Conservation (phyloP, 2,329 filamentous ascomycete species). For the Stachybotrys elegans region DNA sequence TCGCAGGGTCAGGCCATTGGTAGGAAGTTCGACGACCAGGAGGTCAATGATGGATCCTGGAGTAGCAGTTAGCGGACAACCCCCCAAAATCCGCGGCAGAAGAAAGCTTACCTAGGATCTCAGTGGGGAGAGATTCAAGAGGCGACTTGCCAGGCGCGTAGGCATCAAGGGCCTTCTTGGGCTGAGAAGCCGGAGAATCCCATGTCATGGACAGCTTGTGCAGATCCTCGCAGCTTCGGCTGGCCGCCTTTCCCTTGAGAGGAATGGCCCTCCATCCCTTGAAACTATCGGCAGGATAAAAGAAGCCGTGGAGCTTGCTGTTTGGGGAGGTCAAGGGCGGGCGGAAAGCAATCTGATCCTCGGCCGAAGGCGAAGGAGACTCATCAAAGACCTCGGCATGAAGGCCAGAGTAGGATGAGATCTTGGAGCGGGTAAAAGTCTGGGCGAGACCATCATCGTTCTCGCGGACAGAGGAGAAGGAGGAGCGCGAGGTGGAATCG, state of each 20-base stretch:
- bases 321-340: conserved; percentile 50
- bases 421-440: conserved; percentile 58
- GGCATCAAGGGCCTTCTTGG: conserved; percentile 22
- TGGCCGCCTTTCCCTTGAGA: conserved; percentile 53
- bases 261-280: conserved; percentile 59
- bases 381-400: conserved; percentile 49
- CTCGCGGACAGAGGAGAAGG: conserved; percentile 59
- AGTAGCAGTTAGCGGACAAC: not conserved
- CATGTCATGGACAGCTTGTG: conserved; percentile 51
- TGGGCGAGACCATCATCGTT: conserved; percentile 54
- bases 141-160: conserved; percentile 44
- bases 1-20: conserved; percentile 66
- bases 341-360: conserved; percentile 41
- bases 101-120: conserved; percentile 60
- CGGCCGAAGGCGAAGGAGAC: conserved; percentile 37
- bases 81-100: not conserved
- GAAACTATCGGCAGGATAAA: conserved; percentile 54
- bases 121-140: conserved; percentile 64
- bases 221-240: conserved; percentile 57
- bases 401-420: conserved; percentile 50
- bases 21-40: conserved; percentile 67
- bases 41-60: conserved; percentile 69
- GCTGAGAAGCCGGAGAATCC: conserved; percentile 34
- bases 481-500: conserved; percentile 42
- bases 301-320: conserved; percentile 53